Evolutionary conservation across 2,329 filamentous ascomycete species (phyloP).

Genomic region (Alternaria solani): DNA sequence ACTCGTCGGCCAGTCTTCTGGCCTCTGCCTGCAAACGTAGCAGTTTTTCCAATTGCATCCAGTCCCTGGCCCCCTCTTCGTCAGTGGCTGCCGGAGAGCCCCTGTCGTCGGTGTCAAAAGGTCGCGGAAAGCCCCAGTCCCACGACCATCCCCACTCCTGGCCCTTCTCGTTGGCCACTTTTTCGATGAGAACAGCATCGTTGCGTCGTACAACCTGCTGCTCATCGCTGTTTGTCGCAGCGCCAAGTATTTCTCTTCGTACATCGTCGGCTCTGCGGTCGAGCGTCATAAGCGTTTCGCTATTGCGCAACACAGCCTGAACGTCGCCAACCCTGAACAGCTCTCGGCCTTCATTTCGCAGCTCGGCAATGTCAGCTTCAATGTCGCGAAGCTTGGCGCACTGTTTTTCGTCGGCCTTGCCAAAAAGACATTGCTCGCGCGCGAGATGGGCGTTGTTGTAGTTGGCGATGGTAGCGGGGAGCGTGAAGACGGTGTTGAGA

Average conservation of each 20-base stretch:
- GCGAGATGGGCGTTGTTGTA: constrained; percentile 42
- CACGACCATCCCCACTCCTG: constrained; percentile 48
- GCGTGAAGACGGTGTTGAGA: constrained; percentile 60
- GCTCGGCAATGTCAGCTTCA: constrained; percentile 28
- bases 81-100: neutral
- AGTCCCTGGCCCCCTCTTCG: constrained; percentile 1
- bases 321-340: constrained; percentile 38
- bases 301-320: constrained; percentile 37
- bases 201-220: constrained; percentile 1
- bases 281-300: constrained; percentile 44
- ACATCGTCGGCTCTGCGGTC: constrained; percentile 38
- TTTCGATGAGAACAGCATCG: constrained; percentile 36
- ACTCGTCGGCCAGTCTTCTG: constrained; percentile 13
- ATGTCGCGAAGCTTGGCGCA: constrained; percentile 39
- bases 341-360: constrained; percentile 38
- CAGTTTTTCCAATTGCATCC: constrained; percentile 7
- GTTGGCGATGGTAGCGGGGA: constrained; percentile 42
- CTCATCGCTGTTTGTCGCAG: constrained; percentile 2
- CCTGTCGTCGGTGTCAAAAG: constrained; percentile 30
- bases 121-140: constrained; percentile 44
- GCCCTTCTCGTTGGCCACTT: constrained; percentile 40
- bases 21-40: constrained; percentile 16
- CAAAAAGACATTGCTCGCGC: constrained; percentile 44
- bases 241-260: constrained; percentile 33
- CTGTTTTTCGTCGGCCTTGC: constrained; percentile 36